Evolutionary conservation across 2,329 filamentous ascomycete genomes (phyloP).

Genomic region (Ophiostoma populinum): DNA sequence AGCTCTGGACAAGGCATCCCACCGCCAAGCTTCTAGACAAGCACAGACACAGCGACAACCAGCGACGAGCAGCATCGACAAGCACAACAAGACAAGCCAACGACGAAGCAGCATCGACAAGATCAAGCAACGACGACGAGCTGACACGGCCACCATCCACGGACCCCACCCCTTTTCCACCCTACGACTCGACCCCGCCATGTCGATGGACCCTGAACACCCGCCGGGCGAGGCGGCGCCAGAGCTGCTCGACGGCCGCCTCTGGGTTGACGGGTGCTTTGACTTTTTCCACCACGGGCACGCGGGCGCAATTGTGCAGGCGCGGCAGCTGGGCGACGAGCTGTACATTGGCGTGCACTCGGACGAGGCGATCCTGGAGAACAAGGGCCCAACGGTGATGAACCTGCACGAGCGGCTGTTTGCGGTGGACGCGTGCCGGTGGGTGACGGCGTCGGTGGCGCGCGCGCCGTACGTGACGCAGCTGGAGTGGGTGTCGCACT

Average conservation of each 20-base stretch:
- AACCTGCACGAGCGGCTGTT: conserved; percentile 73
- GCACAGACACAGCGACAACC: too few species aligned
- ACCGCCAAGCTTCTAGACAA: not conserved
- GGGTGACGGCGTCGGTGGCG: conserved; percentile 72
- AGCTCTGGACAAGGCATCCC: not conserved
- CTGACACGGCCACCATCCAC: not conserved
- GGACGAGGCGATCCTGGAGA: conserved; percentile 85
- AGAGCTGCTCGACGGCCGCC: conserved; percentile 48
- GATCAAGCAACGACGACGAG: too few species aligned
- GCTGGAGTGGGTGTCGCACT: conserved; percentile 85
- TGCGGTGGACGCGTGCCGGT: conserved; percentile 87
- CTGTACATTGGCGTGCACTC: conserved; percentile 88
- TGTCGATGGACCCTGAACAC: conserved; percentile 9
- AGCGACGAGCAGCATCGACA: too few species aligned
- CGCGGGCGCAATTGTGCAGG: conserved; percentile 91
- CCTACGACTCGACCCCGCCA: not conserved
- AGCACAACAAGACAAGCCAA: too few species aligned
- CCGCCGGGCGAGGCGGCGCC: conserved; percentile 32
- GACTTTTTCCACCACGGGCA: conserved; percentile 98
- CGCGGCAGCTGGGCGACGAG: conserved; percentile 74
- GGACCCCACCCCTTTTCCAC: not conserved
- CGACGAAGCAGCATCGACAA: too few species aligned
- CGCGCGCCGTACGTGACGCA: conserved; percentile 89
- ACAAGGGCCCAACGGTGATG: conserved; percentile 98
- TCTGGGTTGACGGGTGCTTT: conserved; percentile 98